Base-by-base conservation (phyloP, 805 yeast species). In the Myxozyma geophila region DNA sequence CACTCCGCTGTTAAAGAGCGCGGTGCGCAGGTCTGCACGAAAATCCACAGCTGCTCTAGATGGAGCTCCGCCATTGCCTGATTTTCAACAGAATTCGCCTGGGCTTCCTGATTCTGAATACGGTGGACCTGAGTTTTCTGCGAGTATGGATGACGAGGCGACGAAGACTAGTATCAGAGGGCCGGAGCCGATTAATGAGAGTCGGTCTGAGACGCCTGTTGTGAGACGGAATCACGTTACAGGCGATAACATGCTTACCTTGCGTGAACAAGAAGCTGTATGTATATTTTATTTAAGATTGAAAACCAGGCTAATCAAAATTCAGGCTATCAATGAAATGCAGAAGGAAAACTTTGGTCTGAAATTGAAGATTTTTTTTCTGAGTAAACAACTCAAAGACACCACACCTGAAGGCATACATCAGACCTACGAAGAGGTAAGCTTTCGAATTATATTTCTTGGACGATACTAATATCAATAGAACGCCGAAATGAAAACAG, bases 341-440 rank as follows among this genome's bases (percentile, higher is more conserved):
- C 59, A 67, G 46, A 70, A 70, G 53, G 72, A 70, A 58, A 70
- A 70, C 57, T 67, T 70, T 53, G 59, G 55, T 2, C 51, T 70
- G 35, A 70, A 70, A 53, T 37, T 70, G 21, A 50, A 58, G 50
- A 61, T 70, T 15, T 66, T 39, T 39, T 59, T 55, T 48, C 54
- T 70, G 17, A 50, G 53, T 17, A 58, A 68, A 37, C 62, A 60
- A 23, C 33, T 69, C 19, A 52, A 62, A 15, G 55, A 57, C 6
- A 55, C 51, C 15, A 63, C 72, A 15, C 66, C 70, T 5, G 71
- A 70, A 36, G 67, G 58, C 21, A 41, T 54, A 35, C 41, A 43
- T 12, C 47, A 39, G 3, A 58, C 64, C 5, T 17, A 62, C 8
- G 56, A 67, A 40, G 58, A 66, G 64, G 63, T 55, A 40, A 9